Evolutionary conservation across 225 moss, liverwort and hornwort species (phyloP).

Genomic region (Marchantia polymorpha): DNA sequence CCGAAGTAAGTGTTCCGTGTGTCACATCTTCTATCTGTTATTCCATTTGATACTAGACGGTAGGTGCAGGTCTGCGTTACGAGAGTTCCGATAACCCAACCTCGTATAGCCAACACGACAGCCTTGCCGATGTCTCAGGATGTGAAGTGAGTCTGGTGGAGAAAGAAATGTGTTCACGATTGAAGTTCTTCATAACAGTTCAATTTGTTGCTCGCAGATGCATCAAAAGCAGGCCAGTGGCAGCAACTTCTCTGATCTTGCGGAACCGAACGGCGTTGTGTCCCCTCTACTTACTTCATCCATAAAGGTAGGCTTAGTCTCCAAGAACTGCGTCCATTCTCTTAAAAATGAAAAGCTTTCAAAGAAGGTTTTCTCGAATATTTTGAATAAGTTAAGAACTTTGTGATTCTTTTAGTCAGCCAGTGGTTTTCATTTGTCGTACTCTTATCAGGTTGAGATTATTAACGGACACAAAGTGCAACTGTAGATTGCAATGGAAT

Average conservation of each 20-base stretch:
- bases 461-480: not conserved
- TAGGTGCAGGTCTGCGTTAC: not conserved
- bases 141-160: not conserved
- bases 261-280: conserved; percentile 6
- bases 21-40: not conserved
- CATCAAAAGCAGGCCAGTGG: conserved; percentile 21
- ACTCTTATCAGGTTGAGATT: not conserved
- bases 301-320: conserved; percentile 28
- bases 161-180: not conserved
- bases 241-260: conserved; percentile 4
- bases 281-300: conserved; percentile 18
- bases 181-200: not conserved
- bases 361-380: no score
- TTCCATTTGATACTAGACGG: not conserved
- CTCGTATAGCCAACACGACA: no score
- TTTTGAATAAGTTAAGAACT: not conserved
- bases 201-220: conserved; percentile 15
- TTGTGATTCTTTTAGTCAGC: not conserved
- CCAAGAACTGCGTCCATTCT: not conserved
- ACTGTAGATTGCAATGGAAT: conserved; percentile 29
- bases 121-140: not conserved
- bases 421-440: not conserved
- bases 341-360: no score
- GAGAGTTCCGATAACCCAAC: not conserved
- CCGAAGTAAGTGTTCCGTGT: conserved; percentile 22